Base-by-base conservation (phyloP, 495 filamentous ascomycete species). In the Penicillium nucicola region DNA sequence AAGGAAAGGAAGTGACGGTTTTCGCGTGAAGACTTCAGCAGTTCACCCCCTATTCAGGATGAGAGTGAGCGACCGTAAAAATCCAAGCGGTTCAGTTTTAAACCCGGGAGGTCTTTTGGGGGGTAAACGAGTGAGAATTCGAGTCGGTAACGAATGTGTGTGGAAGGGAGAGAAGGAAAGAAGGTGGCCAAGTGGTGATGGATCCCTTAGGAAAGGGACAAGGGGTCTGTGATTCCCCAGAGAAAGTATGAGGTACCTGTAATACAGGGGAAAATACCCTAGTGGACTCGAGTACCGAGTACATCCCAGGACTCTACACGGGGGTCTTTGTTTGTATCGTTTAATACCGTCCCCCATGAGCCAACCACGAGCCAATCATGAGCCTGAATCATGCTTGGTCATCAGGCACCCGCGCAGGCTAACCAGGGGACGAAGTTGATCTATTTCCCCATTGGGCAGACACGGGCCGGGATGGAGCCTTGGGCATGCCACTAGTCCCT, bases 161-260 rank as follows among this genome's bases (percentile, higher is more conserved):
- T 10, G 22, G 22, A 35, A 28, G 43, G 43, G 41, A 53, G 14
- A 34, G 43, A 53, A 48, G 38, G 23, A 41, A 50, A 37, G 25
- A 34, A 35, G 30, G 20, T 43, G 49, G 44, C 44, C n/a, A 53
- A 35, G 20, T 43, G 49, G 44, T 48, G 17, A 53, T 50, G 48
- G 48, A 43, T 43, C 48, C 47, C 53, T 38, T 56, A 42, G 28
- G 41, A 41, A 50, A 46, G 53, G 53, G 53, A 44, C 48, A 56
- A 56, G 53, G 53, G 53, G 53, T 36, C 42, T 33, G 50, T 48
- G 42, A n/a, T 53, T 37, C 46, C 46, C 46, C 37, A 23, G 46
- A 40, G 35, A 31, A 48, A 37, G 48, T 50, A 50, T 37, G 39
- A 43, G 48, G 48, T 50, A 50, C 48, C 25, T 43, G 8, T 1